Evolutionary conservation across 768 basidiomycete species (phyloP).

Genomic region (Boletus subcaerulescens): DNA sequence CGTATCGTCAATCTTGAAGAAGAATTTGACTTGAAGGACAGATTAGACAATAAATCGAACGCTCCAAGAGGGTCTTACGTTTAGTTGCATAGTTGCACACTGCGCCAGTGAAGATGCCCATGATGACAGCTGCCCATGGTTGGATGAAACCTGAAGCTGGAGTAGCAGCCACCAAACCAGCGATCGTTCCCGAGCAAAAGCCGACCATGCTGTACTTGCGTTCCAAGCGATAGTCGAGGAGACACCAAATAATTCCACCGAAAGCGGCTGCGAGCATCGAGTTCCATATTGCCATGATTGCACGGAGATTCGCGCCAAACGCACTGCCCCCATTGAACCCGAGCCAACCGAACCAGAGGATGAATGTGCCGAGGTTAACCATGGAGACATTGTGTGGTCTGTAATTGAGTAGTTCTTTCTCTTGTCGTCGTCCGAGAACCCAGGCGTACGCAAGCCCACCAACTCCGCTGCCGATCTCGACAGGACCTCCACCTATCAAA

Average conservation of each 20-base stretch:
- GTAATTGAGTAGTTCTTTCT: conserved; percentile 72
- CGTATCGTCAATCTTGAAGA: conserved; percentile 77
- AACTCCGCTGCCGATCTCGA: conserved; percentile 84
- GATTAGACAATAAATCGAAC: conserved; percentile 8
- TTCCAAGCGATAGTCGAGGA: conserved; percentile 76
- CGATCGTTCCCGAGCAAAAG: conserved; percentile 85
- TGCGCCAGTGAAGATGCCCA: conserved; percentile 70
- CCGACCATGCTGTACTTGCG: conserved; percentile 87
- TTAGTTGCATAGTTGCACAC: conserved; percentile 85
- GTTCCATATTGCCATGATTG: conserved; percentile 83
- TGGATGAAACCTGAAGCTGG: conserved; percentile 82
- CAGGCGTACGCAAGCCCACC: conserved; percentile 83
- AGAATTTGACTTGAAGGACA: conserved; percentile 53
- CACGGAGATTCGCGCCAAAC: conserved; percentile 84
- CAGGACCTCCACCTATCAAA: conserved; percentile 71
- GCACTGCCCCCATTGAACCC: conserved; percentile 93
- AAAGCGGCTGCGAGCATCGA: conserved; percentile 84
- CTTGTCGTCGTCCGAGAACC: conserved; percentile 79
- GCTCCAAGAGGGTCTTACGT: conserved; percentile 39
- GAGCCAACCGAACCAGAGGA: conserved; percentile 86
- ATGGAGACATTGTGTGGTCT: conserved; percentile 85
- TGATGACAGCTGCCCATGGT: conserved; percentile 72
- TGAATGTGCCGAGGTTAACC: conserved; percentile 78
- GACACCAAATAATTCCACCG: conserved; percentile 80
- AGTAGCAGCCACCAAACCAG: conserved; percentile 85